These are phyloP conservation scores for Pestalotiopsis sp. DNA, from an alignment of 2,329 filamentous ascomycete genomes.

Conservation along the genomic window DNA sequence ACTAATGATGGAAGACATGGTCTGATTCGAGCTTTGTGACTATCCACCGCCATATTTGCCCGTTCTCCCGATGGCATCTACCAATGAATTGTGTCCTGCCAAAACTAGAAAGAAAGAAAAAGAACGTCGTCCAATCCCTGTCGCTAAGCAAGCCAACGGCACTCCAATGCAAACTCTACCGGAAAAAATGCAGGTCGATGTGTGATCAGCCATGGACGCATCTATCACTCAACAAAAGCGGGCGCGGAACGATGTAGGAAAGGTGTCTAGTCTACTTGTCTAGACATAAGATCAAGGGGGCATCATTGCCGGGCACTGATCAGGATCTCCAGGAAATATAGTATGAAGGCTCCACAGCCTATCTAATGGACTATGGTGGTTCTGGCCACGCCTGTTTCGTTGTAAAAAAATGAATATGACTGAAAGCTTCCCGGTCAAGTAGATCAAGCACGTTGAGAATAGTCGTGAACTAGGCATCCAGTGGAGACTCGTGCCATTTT, in stretches of 20 bases:
- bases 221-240: background rate
- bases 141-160: background rate
- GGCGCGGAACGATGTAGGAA: background rate
- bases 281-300: background rate
- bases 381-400: background rate
- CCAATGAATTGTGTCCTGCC: background rate
- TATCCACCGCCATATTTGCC: background rate
- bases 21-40: constrained; percentile 32
- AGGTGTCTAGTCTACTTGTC: background rate
- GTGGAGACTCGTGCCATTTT: background rate
- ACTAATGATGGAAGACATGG: constrained; percentile 23
- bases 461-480: background rate
- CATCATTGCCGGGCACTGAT: background rate
- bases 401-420: background rate
- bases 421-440: background rate
- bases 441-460: background rate
- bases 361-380: background rate
- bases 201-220: background rate
- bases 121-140: background rate
- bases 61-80: background rate
- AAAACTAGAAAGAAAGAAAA: background rate
- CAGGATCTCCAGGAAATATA: background rate
- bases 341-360: constrained; percentile 1
- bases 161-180: background rate
- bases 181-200: background rate